Evolutionary conservation across 192 early-diverging fungal species (phyloP), one percentile per base, ranked within the genome.

Genomic region (Backusella circina): DNA sequence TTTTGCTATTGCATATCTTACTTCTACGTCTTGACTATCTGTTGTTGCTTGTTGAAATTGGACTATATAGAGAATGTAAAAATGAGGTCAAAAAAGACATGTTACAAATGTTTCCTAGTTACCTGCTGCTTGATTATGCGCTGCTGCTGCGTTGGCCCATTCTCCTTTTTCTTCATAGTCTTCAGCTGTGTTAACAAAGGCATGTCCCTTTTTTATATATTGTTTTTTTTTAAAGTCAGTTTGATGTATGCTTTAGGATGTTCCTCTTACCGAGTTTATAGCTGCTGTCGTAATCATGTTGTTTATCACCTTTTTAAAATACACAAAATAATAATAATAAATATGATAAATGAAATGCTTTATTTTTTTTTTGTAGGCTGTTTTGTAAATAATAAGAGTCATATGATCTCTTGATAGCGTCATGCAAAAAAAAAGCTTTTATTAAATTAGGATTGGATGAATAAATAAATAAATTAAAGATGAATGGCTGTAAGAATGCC

Each of bases 121-220:
- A 91, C 90, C 89, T 65, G 93, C 93, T 21, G 93, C 93, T 69
- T 82, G 79, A 41, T 88, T 84, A 82, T 93, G 91, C 61, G 89
- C 84, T 21, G 89, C 86, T 37, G 86, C 77, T 9, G 92, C 92
- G 18, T 91, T 87, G 0, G 71, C 79, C 81, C 84, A 86, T 65
- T 85, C 79, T n/a, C 84, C 90, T 31, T 69, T 64, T 57, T 91
- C 89, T 23, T 86, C 78, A 31, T 80, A 84, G 26, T 90, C 87
- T 31, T 93, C 92, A 32, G 92, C 92, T 8, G 80, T 84, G 36
- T 79, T 82, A 10, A 88, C 92, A 82, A 86, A 90, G 2, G 84
- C 80, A 79, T 93, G 90, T 35, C 88, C 92, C 87, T 92, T 72
- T 51, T 68, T 28, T n/a, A n/a, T n/a, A n/a, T n/a, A n/a, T n/a